Conservation (phyloP, 768 basidiomycete genomes). For the Suillus tomentosus region DNA sequence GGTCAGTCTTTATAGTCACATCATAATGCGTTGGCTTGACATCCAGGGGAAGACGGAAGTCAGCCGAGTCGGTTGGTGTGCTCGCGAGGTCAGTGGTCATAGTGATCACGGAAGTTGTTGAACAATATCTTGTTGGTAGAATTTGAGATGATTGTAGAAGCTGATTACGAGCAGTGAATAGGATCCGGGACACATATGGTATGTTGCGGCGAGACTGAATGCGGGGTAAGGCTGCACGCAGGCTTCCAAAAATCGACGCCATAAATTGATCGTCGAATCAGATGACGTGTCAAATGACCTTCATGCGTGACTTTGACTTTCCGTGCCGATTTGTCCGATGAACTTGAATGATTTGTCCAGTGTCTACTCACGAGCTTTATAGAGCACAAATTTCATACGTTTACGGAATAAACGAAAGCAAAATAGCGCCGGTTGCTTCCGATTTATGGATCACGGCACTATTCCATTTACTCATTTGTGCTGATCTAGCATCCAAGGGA, state of each 20-base stretch:
- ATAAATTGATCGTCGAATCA: slow-evolving; percentile 11
- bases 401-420: too few relatives aligned
- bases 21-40: slow-evolving; percentile 79
- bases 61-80: slow-evolving; percentile 12
- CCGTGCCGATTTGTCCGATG: too few relatives aligned
- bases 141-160: slow-evolving; percentile 1
- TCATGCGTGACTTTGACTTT: too few relatives aligned
- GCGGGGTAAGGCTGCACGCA: slow-evolving; percentile 7
- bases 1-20: slow-evolving; percentile 77
- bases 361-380: too few relatives aligned
- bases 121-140: slow-evolving; percentile 9
- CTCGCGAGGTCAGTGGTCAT: slow-evolving; percentile 12
- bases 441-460: too few relatives aligned
- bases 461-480: too few relatives aligned
- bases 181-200: not conserved
- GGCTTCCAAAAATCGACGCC: slow-evolving; percentile 16
- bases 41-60: slow-evolving; percentile 60
- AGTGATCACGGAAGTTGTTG: slow-evolving; percentile 17
- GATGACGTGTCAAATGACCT: not conserved
- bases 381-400: too few relatives aligned
- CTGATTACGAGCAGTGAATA: slow-evolving; percentile 8
- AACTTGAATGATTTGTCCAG: too few relatives aligned
- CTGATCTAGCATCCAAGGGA: too few relatives aligned
- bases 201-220: slow-evolving; percentile 1
- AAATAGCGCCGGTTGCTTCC: too few relatives aligned